These are phyloP conservation scores for Plasmodium malariae DNA, from an alignment of 169 alveolate species.

Conservation along the genomic window DNA sequence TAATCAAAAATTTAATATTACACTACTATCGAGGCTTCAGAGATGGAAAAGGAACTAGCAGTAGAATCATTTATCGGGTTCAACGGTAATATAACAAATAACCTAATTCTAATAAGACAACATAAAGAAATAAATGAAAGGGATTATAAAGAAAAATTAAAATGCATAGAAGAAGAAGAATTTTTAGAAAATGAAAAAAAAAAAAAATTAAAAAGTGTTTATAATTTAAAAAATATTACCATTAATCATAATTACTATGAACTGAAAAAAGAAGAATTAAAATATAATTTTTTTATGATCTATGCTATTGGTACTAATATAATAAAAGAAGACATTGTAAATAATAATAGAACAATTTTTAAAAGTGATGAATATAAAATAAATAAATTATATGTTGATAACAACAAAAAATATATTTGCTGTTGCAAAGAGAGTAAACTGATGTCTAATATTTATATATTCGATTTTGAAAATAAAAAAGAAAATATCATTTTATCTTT, in stretches of 20 bases:
- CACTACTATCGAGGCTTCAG: background rate
- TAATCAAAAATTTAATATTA: background rate
- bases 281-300: conserved; percentile 65
- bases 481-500: conserved; percentile 27
- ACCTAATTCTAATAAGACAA: conserved; percentile 38
- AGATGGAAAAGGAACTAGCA: conserved; percentile 43
- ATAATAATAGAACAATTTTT: conserved; percentile 44
- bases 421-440: conserved; percentile 75
- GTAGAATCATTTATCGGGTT: conserved; percentile 73
- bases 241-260: conserved; percentile 69
- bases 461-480: conserved; percentile 43
- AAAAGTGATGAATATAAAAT: conserved; percentile 48
- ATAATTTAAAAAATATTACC: conserved; percentile 56
- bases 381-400: conserved; percentile 63
- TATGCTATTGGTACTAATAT: conserved; percentile 74
- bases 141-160: conserved; percentile 37
- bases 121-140: conserved; percentile 37
- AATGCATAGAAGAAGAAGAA: conserved; percentile 64
- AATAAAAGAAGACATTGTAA: conserved; percentile 66
- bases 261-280: conserved; percentile 61
- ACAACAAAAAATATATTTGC: conserved; percentile 42
- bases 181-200: conserved; percentile 62
- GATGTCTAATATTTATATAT: conserved; percentile 48
- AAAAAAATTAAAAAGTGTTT: conserved; percentile 70
- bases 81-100: conserved; percentile 57